phyloP scores from a whole-genome alignment of 768 basidiomycete genomes.

The Gelatoporia subvermispora region DNA sequence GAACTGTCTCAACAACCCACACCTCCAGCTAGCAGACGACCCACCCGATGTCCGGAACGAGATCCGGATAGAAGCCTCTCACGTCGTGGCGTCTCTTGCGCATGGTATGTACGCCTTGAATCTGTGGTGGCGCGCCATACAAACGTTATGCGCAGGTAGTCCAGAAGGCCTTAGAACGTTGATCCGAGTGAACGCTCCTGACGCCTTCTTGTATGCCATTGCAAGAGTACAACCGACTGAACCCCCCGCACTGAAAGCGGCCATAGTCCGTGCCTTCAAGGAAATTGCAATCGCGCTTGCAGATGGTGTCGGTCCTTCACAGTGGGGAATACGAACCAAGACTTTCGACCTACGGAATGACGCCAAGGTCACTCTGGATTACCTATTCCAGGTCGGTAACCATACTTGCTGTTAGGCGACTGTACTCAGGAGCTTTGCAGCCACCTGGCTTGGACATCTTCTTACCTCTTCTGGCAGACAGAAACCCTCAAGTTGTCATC shows the following conservation, averaged over 20 bases:
- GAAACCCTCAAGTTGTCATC: slow-evolving; percentile 36
- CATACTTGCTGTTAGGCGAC: background rate
- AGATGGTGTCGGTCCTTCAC: slow-evolving; percentile 64
- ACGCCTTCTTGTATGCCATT: slow-evolving; percentile 59
- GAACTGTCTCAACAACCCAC: slow-evolving; percentile 47
- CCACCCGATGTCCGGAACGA: slow-evolving; percentile 40
- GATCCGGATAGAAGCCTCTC: slow-evolving; percentile 67
- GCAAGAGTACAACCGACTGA: slow-evolving; percentile 40
- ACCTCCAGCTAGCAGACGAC: slow-evolving; percentile 21
- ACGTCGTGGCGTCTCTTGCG: slow-evolving; percentile 68
- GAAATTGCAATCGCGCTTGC: slow-evolving; percentile 55
- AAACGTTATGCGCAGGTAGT: slow-evolving; percentile 40
- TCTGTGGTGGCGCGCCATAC: background rate
- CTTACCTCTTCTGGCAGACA: slow-evolving; percentile 55
- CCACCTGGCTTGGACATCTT: slow-evolving; percentile 59
- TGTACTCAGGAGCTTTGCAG: slow-evolving; percentile 28
- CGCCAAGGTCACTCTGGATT: slow-evolving; percentile 53
- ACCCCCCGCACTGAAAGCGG: slow-evolving; percentile 39
- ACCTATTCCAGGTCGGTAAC: slow-evolving; percentile 51
- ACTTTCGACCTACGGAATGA: slow-evolving; percentile 37
- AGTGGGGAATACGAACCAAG: slow-evolving; percentile 57
- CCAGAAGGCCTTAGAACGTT: slow-evolving; percentile 54
- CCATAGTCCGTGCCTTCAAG: slow-evolving; percentile 60
- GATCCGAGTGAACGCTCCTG: slow-evolving; percentile 51
- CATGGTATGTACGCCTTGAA: slow-evolving; percentile 41